Base-by-base conservation (phyloP, 208 protist genomes). In the Leptomonas seymouri region DNA sequence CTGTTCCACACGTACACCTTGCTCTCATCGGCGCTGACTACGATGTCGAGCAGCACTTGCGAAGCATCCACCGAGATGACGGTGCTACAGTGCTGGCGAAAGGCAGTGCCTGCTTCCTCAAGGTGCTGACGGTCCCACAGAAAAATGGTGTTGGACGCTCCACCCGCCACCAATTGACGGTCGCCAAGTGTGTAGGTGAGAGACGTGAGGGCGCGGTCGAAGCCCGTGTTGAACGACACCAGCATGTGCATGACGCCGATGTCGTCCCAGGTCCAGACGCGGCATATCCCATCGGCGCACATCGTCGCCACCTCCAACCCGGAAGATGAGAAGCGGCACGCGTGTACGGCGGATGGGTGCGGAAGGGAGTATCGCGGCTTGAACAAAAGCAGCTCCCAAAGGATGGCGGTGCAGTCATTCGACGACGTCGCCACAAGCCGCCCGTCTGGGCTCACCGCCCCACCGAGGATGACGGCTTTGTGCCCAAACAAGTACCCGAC, bases 301-400 rank as follows among this genome's bases (percentile, higher is more conserved):
- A 50, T 66, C n/a, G 77, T 75, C 28, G 74, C 61, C 34, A 82
- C 27, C 55, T 75, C 42, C 3, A 23, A n/a, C 7, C 61, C 65
- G 21, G 20, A 18, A 3, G 64, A 21, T 15, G 42, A 67, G 57
- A 82, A 82, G 53, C 61, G 62, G 54, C 77, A 82, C 18, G 70
- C 55, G 27, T 67, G 48, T 2, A 78, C 71, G 18, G 55, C 42
- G 42, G 56, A 23, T 12, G 71, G 77, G 67, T 82, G 77, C 30
- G 71, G 31, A 4, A 82, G 56, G n/a, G 77, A 73, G 45, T 45
- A 55, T 15, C 65, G 71, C 70, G 74, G 75, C 67, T 78, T 73
- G 50, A 66, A 72, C 28, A 66, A 78, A 12, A 46, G 53, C 25
- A 68, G 53, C n/a, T 78, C 71, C 71, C 76, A 78, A 44, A 82